Evolutionary conservation across 2,329 filamentous ascomycete genomes (phyloP), one percentile per base, ranked within the genome.

Genomic region (Ophiostoma novo-ulmi): DNA sequence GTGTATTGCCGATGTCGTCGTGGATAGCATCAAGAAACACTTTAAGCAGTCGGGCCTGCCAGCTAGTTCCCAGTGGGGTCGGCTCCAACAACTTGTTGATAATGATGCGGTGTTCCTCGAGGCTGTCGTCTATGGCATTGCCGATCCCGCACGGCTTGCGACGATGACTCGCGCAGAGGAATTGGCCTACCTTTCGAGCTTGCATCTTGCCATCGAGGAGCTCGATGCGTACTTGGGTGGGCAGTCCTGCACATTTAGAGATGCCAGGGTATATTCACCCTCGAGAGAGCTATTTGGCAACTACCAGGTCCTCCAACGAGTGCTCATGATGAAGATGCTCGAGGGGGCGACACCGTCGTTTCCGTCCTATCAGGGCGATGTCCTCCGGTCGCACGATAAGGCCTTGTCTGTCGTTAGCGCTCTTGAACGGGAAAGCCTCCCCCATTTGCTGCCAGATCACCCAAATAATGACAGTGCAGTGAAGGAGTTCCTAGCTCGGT

Each of bases 21-120:
- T 35, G 0, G 68, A 68, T 2, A 71, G 72, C 17, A 20, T 55
- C 17, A 35, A 31, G 35, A 22, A 7, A 0, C 8, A 61, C 11
- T 48, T 72, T 22, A 11, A 3, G n/a, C n/a, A 48, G 35, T 64
- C 61, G 1, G 72, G 73, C 20, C 22, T 75, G 6, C 74, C 74
- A 11, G 71, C 66, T 1, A 41, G 13, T 77, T 80, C 55, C 74
- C 80, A 22, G 78, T 82, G 72, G 77, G 77, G 63, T 61, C 73
- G 48, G 10, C 73, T 66, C 1, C 41, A 67, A 36, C 68, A 58
- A 5, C 17, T 69, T 5, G 64, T 63, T 3, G 55, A 35, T 13
- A 6, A 20, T 1, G 67, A 70, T 17, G 70, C 36, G 5, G 76
- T 77, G 20, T 79, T 82, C 72, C 76, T 77, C 22, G 73, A 76